Evolutionary conservation across 1,284 basidiomycete species (phyloP), one percentile per base, ranked within the genome.

Genomic region (Ganoderma leucocontextum): DNA sequence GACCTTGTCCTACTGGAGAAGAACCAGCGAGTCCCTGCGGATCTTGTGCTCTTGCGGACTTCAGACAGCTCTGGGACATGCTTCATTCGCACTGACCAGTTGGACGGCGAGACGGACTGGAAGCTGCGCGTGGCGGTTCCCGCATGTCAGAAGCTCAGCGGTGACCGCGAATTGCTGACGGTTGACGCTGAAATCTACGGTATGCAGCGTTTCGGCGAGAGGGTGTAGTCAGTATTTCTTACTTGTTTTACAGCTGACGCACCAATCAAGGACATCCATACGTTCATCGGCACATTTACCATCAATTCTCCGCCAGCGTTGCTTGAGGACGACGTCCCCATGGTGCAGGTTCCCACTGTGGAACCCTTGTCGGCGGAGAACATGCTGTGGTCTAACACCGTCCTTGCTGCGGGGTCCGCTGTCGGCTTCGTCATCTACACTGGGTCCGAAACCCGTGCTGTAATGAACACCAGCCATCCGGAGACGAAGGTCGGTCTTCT

Each of bases 51-150:
- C 19, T 84, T 99, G 9, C 89, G 92, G 44, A 99, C 97, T 0
- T 93, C 91, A 2, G 97, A 96, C 72, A 80, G 87, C 4, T 90
- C 92, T 41, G 98, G 98, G 1, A 97, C 96, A 1, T 99, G 97
- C 79, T 99, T 99, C 80, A 94, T 99, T 64, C 87, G 97, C 6
- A 99, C 98, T 0, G 98, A 99, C 80, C 98, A 99, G 78, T 86
- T 99, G 12, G 98, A 99, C 75, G 98, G 98, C 57, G 98, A 99
- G 81, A 99, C 98, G 1, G 98, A 99, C 76, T 99, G 98, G 98
- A 99, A 99, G 80, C 84, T 99, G 62, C 90, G 95, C 12, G 91
- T 98, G 1, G 97, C 97, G 0, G 91, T 98, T 4, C 88, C 92
- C 1, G 86, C 91, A 35, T 95, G 93, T 38, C 96, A 98, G 82